A percentile compares a stretch with the other conserved stretches of the same genome.
phyloP scores from a whole-genome alignment of 495 filamentous ascomycete species.

The Aspergillus wentii region DNA sequence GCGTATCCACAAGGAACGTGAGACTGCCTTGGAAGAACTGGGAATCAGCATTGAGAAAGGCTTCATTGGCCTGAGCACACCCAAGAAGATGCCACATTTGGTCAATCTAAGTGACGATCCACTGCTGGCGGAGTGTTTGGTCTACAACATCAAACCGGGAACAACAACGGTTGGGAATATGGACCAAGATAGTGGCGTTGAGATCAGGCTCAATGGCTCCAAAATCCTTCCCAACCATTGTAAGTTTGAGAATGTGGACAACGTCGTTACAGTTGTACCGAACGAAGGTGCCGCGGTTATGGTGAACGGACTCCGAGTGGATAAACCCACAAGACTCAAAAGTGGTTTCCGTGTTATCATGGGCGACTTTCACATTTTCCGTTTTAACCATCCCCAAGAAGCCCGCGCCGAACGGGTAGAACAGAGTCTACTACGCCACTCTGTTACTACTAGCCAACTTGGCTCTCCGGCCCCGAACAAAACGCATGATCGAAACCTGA shows the following conservation, averaged over 20 bases:
- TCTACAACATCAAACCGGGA: constrained; percentile 97
- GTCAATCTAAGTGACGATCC: constrained; percentile 98
- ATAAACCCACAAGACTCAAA: constrained; percentile 74
- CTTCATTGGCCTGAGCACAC: constrained; percentile 90
- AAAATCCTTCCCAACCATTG: constrained; percentile 92
- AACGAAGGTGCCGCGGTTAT: constrained; percentile 89
- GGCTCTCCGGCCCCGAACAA: constrained; percentile 64
- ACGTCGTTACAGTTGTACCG: constrained; percentile 83
- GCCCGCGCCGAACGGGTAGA: constrained; percentile 89
- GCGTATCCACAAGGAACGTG: constrained; percentile 94
- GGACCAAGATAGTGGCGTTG: constrained; percentile 69
- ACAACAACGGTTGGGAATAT: constrained; percentile 91
- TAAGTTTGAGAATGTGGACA: constrained; percentile 86
- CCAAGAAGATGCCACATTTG: constrained; percentile 98
- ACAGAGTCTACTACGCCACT: constrained; percentile 82
- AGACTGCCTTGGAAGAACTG: constrained; percentile 90
- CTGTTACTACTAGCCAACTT: constrained; percentile 76
- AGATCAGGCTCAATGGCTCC: constrained; percentile 91
- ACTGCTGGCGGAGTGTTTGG: constrained; percentile 88
- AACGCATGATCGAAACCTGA: constrained; percentile 72
- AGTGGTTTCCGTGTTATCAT: constrained; percentile 94
- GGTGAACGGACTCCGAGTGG: constrained; percentile 90
- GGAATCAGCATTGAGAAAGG: constrained; percentile 99
- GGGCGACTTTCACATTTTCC: constrained; percentile 98
- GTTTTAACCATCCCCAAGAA: constrained; percentile 97